Evolutionary conservation across 257 asterid species (phyloP), one percentile per base, ranked within the genome.

Genomic region (Solanum acaule): DNA sequence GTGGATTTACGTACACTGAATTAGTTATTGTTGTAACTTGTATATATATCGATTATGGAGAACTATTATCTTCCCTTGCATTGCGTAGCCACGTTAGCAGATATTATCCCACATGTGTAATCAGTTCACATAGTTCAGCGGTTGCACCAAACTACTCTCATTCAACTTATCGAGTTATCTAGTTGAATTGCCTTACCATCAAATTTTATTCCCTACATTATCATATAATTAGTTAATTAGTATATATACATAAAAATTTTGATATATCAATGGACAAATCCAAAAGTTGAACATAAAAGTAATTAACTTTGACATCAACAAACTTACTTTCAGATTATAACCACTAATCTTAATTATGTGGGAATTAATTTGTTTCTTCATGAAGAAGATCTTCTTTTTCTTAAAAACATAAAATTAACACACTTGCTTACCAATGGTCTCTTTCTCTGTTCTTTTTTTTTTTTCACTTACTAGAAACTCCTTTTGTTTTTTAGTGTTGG

Each of bases 261-360:
- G 56, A 89, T 56, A 56, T 18, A 7, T 68, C 35, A 12, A 89
- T 61, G 91, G 89, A 88, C 10, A 90, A 88, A 92, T 89, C 90
- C 52, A n/a, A 83, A 78, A 56, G 87, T 93, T 88, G 75, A 86
- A 86, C 88, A 67, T 84, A 25, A 86, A 91, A 65, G 18, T 25
- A 25, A 25, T 65, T 25, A 82, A 87, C 93, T 91, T 93, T 89
- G 77, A 91, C 77, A 86, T 90, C 76, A 88, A 65, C 33, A 70
- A 86, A 91, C 88, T 88, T 82, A 83, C 75, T 63, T 88, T 29
- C 84, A 88, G 87, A 87, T 86, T 89, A 84, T 81, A 91, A 90
- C 89, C 70, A 63, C 72, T 40, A 86, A 59, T 85, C 1, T 27
- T 44, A 73, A 18, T 20, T 73, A 42, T 87, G 87, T 71, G 68